A percentile compares a stretch with the other conserved stretches of the same genome.
Evolutionary conservation across 345 rosid species (phyloP).

Genomic region (Hypericum androsaemum): DNA sequence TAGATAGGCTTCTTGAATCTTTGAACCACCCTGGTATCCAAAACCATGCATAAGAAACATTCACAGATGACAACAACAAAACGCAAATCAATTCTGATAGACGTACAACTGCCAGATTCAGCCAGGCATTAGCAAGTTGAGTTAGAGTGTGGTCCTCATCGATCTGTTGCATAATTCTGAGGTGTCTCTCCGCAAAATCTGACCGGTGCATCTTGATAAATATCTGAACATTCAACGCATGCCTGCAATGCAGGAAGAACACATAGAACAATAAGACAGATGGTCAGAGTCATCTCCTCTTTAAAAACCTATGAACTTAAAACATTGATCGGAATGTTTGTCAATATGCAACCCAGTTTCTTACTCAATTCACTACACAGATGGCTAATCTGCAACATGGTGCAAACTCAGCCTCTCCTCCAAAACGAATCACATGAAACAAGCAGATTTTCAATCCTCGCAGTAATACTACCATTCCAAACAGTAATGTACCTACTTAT

Average conservation of each 20-base stretch:
- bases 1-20: constrained; percentile 90
- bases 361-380: no score
- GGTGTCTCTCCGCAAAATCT: constrained; percentile 83
- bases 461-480: no score
- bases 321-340: no score
- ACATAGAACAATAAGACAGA: constrained; percentile 4
- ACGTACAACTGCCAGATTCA: constrained; percentile 80
- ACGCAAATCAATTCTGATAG: neutral
- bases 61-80: neutral
- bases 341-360: no score
- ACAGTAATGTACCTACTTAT: no score
- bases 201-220: constrained; percentile 90
- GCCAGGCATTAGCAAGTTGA: constrained; percentile 92
- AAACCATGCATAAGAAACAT: constrained; percentile 3
- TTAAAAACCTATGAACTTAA: no score
- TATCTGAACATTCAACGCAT: constrained; percentile 91
- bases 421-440: no score
- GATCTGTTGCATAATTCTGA: constrained; percentile 77
- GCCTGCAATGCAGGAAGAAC: constrained; percentile 38
- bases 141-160: constrained; percentile 98
- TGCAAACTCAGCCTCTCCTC: no score
- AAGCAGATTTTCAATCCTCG: no score
- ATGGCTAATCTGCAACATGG: no score
- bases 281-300: neutral
- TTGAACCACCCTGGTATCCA: constrained; percentile 72